Evolutionary conservation across 1,284 basidiomycete species (phyloP), one percentile per base, ranked within the genome.

Genomic region (Megacollybia platyphylla): DNA sequence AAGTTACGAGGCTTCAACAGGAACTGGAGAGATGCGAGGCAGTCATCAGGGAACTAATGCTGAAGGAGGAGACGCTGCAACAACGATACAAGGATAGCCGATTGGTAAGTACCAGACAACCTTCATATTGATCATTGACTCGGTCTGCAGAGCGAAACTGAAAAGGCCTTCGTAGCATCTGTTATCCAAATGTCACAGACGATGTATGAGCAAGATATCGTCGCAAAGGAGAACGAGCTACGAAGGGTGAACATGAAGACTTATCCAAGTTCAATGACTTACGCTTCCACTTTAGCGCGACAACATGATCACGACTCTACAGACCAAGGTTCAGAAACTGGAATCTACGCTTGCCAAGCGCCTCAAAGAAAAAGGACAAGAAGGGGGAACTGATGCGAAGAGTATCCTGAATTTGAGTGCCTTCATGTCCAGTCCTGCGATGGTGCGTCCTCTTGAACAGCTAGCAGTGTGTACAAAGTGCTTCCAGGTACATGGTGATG

Each of bases 141-240:
- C 34, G 36, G 38, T 37, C n/a, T 34, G 0, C 44, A 76, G 73
- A 66, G 59, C 37, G 63, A 69, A 36, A 50, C 61, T 11, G 73
- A 76, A 51, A 70, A 63, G 49, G 60, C 55, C 5, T 62, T 76
- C 39, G 65, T 71, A 9, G 55, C 61, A 37, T 54, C 58, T 37
- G 49, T 76, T 30, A 60, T 69, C 47, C 57, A 57, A 36, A 54
- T 65, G 38, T 60, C 66, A 6, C 59, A 65, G 42, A 57, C 62
- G 9, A 54, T 67, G 27, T 64, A 73, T 48, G 72, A 73, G 49
- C 62, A 70, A 40, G 65, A 68, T 17, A 57, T 67, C 24, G 62
- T 73, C 15, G 62, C 57, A 31, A 76, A 73, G 52, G 61, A 61
- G 39, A 71, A 76, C 48, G 71, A 75, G 42, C 61, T 76, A 26